These are phyloP conservation scores for Elaphomyces granulatus DNA, from an alignment of 495 filamentous ascomycete genomes.

Conservation along the genomic window DNA sequence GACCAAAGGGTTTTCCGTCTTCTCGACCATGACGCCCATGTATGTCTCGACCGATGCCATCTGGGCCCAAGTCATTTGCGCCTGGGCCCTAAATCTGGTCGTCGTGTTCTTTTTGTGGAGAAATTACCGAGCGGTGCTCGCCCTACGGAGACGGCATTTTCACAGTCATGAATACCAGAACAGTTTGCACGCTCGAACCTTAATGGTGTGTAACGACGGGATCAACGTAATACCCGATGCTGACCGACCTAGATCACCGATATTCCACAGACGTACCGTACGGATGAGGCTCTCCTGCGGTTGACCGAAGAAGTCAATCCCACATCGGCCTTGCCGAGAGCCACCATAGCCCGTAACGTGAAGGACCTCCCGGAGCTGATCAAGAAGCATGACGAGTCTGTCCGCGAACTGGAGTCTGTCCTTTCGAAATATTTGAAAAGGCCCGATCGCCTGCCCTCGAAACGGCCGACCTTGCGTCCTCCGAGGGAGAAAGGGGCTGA, in stretches of 20 bases:
- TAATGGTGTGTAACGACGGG: conserved; percentile 75
- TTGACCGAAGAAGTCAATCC: conserved; percentile 64
- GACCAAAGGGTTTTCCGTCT: conserved; percentile 19
- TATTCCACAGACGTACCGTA: conserved; percentile 55
- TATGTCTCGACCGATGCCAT: conserved; percentile 29
- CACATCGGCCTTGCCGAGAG: conserved; percentile 59
- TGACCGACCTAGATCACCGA: conserved; percentile 53
- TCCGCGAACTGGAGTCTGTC: conserved; percentile 66
- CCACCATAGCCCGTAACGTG: conserved; percentile 79
- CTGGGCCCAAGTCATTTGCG: conserved; percentile 74
- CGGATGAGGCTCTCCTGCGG: conserved; percentile 74
- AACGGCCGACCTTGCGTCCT: conserved; percentile 65
- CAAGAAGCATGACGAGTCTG: conserved; percentile 65
- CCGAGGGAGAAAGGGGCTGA: conserved; percentile 46
- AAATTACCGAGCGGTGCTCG: conserved; percentile 64
- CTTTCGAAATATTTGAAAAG: conserved; percentile 83
- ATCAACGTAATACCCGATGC: too few relatives aligned
- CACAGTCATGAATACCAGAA: conserved; percentile 77
- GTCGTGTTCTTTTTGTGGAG: conserved; percentile 74
- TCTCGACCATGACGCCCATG: conserved; percentile 41
- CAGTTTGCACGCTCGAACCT: conserved; percentile 75
- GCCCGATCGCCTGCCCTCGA: conserved; percentile 62
- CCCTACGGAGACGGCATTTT: conserved; percentile 64
- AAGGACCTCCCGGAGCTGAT: conserved; percentile 75
- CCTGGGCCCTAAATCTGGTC: conserved; percentile 64